A percentile compares a stretch with the other conserved stretches of the same genome.
Evolutionary conservation across 2,329 filamentous ascomycete genomes (phyloP).

Genomic region (Aspergillus intermedius): DNA sequence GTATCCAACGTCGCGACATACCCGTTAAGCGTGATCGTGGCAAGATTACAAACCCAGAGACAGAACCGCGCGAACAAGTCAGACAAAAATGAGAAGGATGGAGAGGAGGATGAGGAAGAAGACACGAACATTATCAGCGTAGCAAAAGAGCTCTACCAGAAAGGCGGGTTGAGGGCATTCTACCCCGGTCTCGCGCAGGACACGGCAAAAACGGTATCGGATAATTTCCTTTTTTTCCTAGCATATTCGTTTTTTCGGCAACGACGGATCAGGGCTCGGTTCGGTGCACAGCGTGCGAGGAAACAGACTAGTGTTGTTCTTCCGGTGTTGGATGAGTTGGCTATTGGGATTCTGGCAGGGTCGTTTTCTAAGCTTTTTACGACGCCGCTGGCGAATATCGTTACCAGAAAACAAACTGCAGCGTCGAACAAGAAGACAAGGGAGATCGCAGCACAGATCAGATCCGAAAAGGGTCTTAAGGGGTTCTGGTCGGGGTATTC

Average conservation of each 20-base stretch:
- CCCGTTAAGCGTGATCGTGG: conserved; percentile 74
- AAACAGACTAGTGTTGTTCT: conserved; percentile 36
- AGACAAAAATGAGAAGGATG: conserved; percentile 49
- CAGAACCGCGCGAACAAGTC: conserved; percentile 39
- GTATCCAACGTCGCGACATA: conserved; percentile 74
- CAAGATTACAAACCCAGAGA: conserved; percentile 69
- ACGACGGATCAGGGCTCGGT: conserved; percentile 36
- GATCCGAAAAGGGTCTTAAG: conserved; percentile 60
- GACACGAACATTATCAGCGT: conserved; percentile 65
- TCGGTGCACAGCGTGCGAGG: conserved; percentile 15
- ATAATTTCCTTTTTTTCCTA: conserved; percentile 82
- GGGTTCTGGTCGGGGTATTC: conserved; percentile 89
- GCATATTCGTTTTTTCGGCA: conserved; percentile 59
- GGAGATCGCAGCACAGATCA: conserved; percentile 60
- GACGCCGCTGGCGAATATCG: conserved; percentile 73
- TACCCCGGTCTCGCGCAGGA: conserved; percentile 61
- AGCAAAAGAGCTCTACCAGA: conserved; percentile 60
- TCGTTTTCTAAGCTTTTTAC: conserved; percentile 69
- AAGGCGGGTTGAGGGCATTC: conserved; percentile 68
- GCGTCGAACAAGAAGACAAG: conserved; percentile 37
- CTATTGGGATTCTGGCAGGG: conserved; percentile 63
- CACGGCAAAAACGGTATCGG: conserved; percentile 60
- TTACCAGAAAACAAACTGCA: conserved; percentile 72
- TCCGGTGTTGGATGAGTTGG: conserved; percentile 64
- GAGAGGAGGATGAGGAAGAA: conserved; percentile 33